Conservation (phyloP, 768 basidiomycete genomes). For the Termitomyces sp. region DNA sequence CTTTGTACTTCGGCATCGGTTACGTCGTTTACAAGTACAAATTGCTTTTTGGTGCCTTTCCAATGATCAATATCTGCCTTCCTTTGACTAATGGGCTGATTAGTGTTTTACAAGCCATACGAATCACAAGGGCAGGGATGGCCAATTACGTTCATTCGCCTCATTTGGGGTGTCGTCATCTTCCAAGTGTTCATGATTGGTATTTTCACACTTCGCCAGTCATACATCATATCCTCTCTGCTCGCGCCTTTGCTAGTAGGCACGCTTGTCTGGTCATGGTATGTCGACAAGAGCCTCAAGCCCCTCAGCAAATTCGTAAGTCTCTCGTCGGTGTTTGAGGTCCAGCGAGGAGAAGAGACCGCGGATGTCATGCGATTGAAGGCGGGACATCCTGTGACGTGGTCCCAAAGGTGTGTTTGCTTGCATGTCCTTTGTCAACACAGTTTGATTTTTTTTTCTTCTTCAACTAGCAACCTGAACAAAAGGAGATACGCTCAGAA, state of each 20-base stretch:
- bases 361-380: slow-evolving; percentile 70
- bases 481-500: slow-evolving; percentile 86
- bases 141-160: slow-evolving; percentile 90
- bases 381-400: slow-evolving; percentile 81
- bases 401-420: slow-evolving; percentile 72
- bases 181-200: slow-evolving; percentile 98
- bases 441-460: not conserved
- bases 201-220: slow-evolving; percentile 67
- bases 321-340: slow-evolving; percentile 82
- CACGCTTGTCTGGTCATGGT: slow-evolving; percentile 80
- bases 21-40: slow-evolving; percentile 99
- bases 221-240: slow-evolving; percentile 45
- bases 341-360: slow-evolving; percentile 83
- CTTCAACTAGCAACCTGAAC: slow-evolving; percentile 63
- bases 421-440: not conserved
- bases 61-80: not conserved
- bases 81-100: not conserved
- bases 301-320: slow-evolving; percentile 81
- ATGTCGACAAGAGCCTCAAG: slow-evolving; percentile 57
- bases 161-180: slow-evolving; percentile 89
- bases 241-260: slow-evolving; percentile 70
- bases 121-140: slow-evolving; percentile 97
- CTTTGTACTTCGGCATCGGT: slow-evolving; percentile 91
- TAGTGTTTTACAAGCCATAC: slow-evolving; percentile 98
- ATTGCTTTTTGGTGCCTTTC: slow-evolving; percentile 76